Evolutionary conservation across 2,329 filamentous ascomycete genomes (phyloP).

Genomic region (Stachybotrys echinatus): DNA sequence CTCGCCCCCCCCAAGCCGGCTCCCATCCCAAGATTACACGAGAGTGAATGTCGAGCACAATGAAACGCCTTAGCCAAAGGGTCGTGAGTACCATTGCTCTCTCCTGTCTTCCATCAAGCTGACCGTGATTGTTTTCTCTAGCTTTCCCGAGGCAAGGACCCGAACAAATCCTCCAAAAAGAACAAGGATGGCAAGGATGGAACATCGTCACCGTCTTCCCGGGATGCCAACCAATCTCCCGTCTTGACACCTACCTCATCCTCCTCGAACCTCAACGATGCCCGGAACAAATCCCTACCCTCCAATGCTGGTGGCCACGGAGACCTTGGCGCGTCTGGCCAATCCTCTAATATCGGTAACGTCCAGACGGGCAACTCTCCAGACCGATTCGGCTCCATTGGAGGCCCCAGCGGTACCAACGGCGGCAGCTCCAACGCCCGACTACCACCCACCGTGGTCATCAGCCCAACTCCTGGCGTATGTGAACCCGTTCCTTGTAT

Average conservation of each 20-base stretch:
- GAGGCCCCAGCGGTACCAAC: conserved; percentile 24
- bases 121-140: conserved; percentile 33
- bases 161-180: conserved; percentile 77
- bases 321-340: conserved; percentile 35
- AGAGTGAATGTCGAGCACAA: conserved; percentile 43
- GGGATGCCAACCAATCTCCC: conserved; percentile 56
- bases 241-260: conserved; percentile 80
- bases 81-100: conserved; percentile 37
- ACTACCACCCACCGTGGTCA: conserved; percentile 81
- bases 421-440: conserved; percentile 28
- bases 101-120: conserved; percentile 4
- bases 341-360: conserved; percentile 32
- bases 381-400: conserved; percentile 36
- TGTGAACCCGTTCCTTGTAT: conserved; percentile 30
- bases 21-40: not conserved
- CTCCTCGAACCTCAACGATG: conserved; percentile 78
- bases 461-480: conserved; percentile 91
- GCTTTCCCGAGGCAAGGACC: conserved; percentile 75
- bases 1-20: not conserved
- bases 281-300: conserved; percentile 74
- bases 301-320: conserved; percentile 43
- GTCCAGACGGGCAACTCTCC: conserved; percentile 27
- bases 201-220: conserved; percentile 69
- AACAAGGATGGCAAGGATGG: conserved; percentile 70
- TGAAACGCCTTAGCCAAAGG: conserved; percentile 97